phyloP scores from a whole-genome alignment of 208 protist species.

The Vickermania spadyakhi region DNA sequence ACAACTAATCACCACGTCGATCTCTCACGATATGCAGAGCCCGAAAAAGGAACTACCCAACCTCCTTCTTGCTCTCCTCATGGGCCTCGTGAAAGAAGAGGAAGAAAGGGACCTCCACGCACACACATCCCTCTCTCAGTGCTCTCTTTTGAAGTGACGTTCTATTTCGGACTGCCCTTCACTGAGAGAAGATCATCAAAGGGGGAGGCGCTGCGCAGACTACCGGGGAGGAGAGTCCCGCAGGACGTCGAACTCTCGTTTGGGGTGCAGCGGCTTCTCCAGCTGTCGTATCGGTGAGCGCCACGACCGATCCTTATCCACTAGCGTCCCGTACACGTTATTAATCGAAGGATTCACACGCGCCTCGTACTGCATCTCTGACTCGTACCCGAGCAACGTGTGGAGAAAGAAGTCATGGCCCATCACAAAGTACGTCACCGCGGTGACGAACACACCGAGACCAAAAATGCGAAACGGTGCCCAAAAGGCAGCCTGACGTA shows the following conservation, averaged over 20 bases:
- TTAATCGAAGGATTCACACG: slow-evolving; percentile 56
- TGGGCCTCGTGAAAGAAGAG: no score
- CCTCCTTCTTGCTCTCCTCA: no score
- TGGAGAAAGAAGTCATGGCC: slow-evolving; percentile 84
- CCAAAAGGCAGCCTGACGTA: slow-evolving; percentile 58
- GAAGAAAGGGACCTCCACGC: no score
- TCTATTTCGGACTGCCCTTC: no score
- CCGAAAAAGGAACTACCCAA: no score
- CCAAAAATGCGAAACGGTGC: slow-evolving; percentile 72
- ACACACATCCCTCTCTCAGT: no score
- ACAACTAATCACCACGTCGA: no score
- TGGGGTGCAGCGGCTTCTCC: slow-evolving; percentile 61
- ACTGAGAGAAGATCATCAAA: no score
- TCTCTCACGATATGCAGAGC: no score
- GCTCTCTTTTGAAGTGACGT: no score
- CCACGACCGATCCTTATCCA: slow-evolving; percentile 61
- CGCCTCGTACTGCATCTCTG: slow-evolving; percentile 84
- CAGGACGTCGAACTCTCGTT: slow-evolving; percentile 70
- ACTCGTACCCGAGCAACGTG: slow-evolving; percentile 79
- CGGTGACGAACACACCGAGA: slow-evolving; percentile 27
- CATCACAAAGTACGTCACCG: slow-evolving; percentile 48
- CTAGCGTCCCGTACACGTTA: slow-evolving; percentile 19
- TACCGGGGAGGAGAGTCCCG: slow-evolving; percentile 38
- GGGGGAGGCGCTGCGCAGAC: no score
- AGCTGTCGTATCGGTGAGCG: slow-evolving; percentile 65